A percentile compares a stretch with the other conserved stretches of the same genome.
These are phyloP conservation scores for Pseudonitzschia pungens DNA, from an alignment of 108 stramenopile genomes.

Conservation along the genomic window DNA sequence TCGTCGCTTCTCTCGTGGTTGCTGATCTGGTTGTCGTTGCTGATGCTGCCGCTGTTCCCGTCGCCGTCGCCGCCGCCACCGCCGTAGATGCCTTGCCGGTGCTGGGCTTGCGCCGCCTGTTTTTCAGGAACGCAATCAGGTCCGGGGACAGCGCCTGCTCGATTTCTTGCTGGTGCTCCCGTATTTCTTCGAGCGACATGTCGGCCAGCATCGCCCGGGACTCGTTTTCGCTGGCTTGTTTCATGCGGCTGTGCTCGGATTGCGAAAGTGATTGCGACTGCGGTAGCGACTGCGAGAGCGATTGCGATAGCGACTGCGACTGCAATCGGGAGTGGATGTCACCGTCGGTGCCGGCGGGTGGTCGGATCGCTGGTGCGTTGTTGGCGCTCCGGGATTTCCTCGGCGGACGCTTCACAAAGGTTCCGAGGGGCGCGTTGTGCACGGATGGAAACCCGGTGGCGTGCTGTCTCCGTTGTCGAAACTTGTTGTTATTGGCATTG, in stretches of 20 bases:
- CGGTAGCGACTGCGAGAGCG: too few relatives aligned
- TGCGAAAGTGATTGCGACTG: too few relatives aligned
- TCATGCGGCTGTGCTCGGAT: not conserved
- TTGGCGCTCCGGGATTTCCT: not conserved
- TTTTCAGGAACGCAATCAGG: conserved; percentile 60
- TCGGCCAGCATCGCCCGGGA: conserved; percentile 57
- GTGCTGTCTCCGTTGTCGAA: not conserved
- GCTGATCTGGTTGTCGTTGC: not conserved
- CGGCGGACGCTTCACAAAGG: conserved; percentile 33
- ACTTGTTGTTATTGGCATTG: not conserved
- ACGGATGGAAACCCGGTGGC: conserved; percentile 49
- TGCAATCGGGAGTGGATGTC: not conserved
- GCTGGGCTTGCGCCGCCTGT: conserved; percentile 30
- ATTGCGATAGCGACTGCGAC: too few relatives aligned
- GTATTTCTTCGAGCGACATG: conserved; percentile 73
- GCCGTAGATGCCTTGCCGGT: not conserved
- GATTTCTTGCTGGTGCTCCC: conserved; percentile 53
- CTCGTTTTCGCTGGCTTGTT: conserved; percentile 32
- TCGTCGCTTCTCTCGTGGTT: not conserved
- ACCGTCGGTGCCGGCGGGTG: not conserved
- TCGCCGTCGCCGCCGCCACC: not conserved
- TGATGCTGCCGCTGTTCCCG: not conserved
- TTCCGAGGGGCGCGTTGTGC: conserved; percentile 46
- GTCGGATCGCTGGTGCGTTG: not conserved
- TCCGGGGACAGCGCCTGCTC: conserved; percentile 64